Base-by-base conservation (phyloP, 441 rosid species). In the Adansonia gregorii region DNA sequence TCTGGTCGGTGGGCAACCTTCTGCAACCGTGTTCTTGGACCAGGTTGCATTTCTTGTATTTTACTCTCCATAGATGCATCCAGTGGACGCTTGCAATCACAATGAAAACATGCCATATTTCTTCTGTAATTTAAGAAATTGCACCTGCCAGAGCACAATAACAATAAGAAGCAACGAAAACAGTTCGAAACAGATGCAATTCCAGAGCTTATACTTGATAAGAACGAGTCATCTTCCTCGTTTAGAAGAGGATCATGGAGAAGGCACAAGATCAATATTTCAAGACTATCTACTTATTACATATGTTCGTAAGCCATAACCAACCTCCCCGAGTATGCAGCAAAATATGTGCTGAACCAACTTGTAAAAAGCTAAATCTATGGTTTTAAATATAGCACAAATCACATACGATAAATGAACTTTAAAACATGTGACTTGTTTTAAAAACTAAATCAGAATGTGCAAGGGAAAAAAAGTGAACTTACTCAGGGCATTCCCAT, bases 401-500 rank as follows among this genome's bases (percentile, higher is more conserved):
- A 27, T 73, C 43, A 41, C 49, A 45, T 39, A 41, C 9, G 41
- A 60, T 12, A 68, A 43, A 51, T 19, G 66, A 72, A 14, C 63
- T 56, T 46, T 12, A 20, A 73, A 46, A 72, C 58, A 66, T 45
- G 11, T 31, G 20, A 6, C 48, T 43, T 67, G n/a, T 4, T 12
- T 20, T 67, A 45, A 39, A 35, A 20, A 9, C 8, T 35, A 22
- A 67, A 31, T 55, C 4, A 24, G 6, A 48, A 35, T 14, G 39
- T 31, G 45, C 54, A 66, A 35, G 58, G 52, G 7, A 65, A 41
- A 31, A 17, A 76, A 60, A 15, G 22, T 72, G 76, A 84, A 84
- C 99, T 86, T 90, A 95, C 99, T 89, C 91, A 0, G 97, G 97
- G 85, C 99, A 95, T 87, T 94, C 99, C 99, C 99, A 95, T 87